phyloP scores from a whole-genome alignment of 2,329 filamentous ascomycete species.

The Nigrograna mackinnonii region DNA sequence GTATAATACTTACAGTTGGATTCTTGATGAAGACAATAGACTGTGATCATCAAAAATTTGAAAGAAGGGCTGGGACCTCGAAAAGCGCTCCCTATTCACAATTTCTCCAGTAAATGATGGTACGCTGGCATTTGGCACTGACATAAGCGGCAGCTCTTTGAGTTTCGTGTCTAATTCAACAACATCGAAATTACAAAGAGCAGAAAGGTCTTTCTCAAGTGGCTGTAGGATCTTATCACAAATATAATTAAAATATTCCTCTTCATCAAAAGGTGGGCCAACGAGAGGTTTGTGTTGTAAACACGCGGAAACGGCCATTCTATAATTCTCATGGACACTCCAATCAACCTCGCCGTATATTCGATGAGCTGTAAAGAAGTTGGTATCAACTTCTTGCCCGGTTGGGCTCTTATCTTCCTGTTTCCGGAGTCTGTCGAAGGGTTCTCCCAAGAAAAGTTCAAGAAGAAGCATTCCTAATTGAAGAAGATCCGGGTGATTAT shows the following conservation, averaged over 20 bases:
- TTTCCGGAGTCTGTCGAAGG: neutral
- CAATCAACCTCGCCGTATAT: neutral
- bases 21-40: too few relatives aligned
- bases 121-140: too few relatives aligned
- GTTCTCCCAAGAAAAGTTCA: neutral
- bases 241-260: neutral
- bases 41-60: too few relatives aligned
- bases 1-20: too few relatives aligned
- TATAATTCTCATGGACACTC: slow-evolving; percentile 1
- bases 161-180: neutral
- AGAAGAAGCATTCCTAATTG: slow-evolving; percentile 1
- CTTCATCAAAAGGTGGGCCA: neutral
- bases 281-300: neutral
- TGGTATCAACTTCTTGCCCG: neutral
- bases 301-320: neutral
- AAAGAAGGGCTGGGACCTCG: too few relatives aligned
- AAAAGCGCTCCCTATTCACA: too few relatives aligned
- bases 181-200: neutral
- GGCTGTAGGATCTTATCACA: neutral
- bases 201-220: neutral
- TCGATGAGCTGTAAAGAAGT: slow-evolving; percentile 1
- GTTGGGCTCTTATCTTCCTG: neutral
- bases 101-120: too few relatives aligned
- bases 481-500: slow-evolving; percentile 2
- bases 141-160: too few relatives aligned